phyloP scores from a whole-genome alignment of 2,329 filamentous ascomycete species.

The Aspergillus ruber region DNA sequence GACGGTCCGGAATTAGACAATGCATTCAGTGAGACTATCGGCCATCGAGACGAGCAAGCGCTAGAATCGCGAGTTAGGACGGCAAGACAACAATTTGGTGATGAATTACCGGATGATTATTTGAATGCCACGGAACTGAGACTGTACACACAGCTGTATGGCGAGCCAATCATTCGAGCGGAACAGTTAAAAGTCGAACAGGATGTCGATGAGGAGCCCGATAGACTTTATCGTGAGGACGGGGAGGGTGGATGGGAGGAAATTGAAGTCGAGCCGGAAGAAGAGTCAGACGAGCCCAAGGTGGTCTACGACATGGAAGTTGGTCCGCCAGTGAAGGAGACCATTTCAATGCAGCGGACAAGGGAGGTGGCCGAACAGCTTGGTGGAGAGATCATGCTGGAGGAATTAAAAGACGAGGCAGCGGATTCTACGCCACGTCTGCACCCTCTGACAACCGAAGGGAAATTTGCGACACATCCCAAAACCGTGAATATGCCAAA shows the following conservation, averaged over 20 bases:
- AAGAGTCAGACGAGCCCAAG: constrained; percentile 16
- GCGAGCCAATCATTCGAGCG: constrained; percentile 52
- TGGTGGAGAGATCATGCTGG: constrained; percentile 36
- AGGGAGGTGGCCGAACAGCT: constrained; percentile 35
- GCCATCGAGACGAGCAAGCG: constrained; percentile 25
- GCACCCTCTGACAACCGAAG: constrained; percentile 68
- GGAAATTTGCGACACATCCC: constrained; percentile 68
- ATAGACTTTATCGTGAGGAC: constrained; percentile 33
- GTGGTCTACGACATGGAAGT: constrained; percentile 27
- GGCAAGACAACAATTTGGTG: constrained; percentile 68
- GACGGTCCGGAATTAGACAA: constrained; percentile 22
- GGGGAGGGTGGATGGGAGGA: constrained; percentile 33
- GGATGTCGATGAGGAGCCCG: constrained; percentile 23
- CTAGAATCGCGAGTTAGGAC: constrained; percentile 51
- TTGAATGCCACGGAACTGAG: constrained; percentile 64
- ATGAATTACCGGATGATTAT: constrained; percentile 66
- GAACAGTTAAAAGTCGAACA: constrained; percentile 22
- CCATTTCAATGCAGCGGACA: constrained; percentile 26
- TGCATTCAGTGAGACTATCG: constrained; percentile 22
- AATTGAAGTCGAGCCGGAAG: constrained; percentile 19
- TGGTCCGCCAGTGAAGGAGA: constrained; percentile 19
- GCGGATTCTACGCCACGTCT: constrained; percentile 40
- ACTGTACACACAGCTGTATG: constrained; percentile 76
- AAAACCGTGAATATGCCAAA: constrained; percentile 69
- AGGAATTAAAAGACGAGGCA: constrained; percentile 38